These are phyloP conservation scores for Henckelia pumila DNA, from an alignment of 257 asterid species.

Conservation along the genomic window DNA sequence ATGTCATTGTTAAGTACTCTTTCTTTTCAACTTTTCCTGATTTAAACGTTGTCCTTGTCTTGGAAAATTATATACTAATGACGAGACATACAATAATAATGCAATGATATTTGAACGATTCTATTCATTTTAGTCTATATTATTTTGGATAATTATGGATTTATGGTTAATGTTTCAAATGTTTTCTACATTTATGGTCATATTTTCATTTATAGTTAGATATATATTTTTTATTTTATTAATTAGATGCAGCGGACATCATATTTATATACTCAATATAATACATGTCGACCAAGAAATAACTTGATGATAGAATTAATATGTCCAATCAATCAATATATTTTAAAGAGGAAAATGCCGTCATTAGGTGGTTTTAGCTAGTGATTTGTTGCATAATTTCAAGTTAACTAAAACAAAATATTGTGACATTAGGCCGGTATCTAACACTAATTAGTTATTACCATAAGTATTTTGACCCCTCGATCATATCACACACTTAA, in stretches of 20 bases:
- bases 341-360: slow-evolving; percentile 17
- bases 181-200: no score
- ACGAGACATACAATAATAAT: background rate
- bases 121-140: background rate
- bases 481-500: background rate
- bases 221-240: no score
- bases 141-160: slow-evolving; percentile 13
- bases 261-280: no score
- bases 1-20: slow-evolving; percentile 45
- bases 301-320: slow-evolving; percentile 29
- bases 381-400: slow-evolving; percentile 32
- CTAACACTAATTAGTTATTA: slow-evolving; percentile 33
- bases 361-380: slow-evolving; percentile 27
- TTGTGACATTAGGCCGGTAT: slow-evolving; percentile 56
- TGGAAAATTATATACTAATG: slow-evolving; percentile 6
- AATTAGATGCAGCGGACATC: no score
- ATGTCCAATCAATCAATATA: slow-evolving; percentile 46
- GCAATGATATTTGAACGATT: background rate
- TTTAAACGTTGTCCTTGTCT: slow-evolving; percentile 24
- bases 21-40: slow-evolving; percentile 24
- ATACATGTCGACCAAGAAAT: slow-evolving; percentile 13
- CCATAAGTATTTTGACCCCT: no score
- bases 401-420: slow-evolving; percentile 28
- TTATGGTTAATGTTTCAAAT: slow-evolving; percentile 12
- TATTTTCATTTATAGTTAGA: no score